These are phyloP conservation scores for Colletotrichum sp. DNA, from an alignment of 2,329 filamentous ascomycete genomes.

Conservation along the genomic window DNA sequence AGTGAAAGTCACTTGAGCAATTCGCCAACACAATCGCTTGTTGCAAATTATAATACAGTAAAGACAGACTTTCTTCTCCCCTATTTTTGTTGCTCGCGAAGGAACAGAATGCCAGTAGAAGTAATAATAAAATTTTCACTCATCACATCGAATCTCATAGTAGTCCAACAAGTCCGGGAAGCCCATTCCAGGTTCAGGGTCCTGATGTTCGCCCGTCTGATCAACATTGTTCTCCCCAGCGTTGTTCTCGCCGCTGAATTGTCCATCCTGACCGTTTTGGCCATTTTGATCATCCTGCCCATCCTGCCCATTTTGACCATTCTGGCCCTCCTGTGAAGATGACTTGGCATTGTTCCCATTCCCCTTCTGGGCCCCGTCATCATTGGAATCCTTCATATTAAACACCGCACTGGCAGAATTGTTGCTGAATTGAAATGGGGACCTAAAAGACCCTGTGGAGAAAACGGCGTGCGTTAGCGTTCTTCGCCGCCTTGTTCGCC, in stretches of 20 bases:
- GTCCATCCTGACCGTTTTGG: not conserved
- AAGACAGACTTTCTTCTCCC: not conserved
- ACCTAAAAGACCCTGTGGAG: not conserved
- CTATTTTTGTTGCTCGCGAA: not conserved
- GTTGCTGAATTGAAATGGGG: not conserved
- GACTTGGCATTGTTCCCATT: not conserved
- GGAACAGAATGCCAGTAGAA: not conserved
- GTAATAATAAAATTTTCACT: not conserved
- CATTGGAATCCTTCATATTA: not conserved
- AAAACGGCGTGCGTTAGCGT: not conserved
- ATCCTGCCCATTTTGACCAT: not conserved
- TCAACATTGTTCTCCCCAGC: not conserved
- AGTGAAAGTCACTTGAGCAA: not conserved
- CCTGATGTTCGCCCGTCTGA: not conserved
- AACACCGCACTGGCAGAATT: not conserved
- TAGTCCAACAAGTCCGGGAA: not conserved
- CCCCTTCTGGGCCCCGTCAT: not conserved
- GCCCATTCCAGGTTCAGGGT: not conserved
- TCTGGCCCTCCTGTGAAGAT: not conserved
- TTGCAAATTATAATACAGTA: not conserved
- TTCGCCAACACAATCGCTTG: not conserved
- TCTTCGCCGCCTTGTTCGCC: not conserved
- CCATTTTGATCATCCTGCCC: not conserved
- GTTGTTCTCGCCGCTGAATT: not conserved
- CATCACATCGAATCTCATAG: slow-evolving; percentile 4